Percentiles rank a stretch among this genome's conserved stretches.
Conservation (phyloP, 2,329 filamentous ascomycete species). For the Xylariaceae sp. region DNA sequence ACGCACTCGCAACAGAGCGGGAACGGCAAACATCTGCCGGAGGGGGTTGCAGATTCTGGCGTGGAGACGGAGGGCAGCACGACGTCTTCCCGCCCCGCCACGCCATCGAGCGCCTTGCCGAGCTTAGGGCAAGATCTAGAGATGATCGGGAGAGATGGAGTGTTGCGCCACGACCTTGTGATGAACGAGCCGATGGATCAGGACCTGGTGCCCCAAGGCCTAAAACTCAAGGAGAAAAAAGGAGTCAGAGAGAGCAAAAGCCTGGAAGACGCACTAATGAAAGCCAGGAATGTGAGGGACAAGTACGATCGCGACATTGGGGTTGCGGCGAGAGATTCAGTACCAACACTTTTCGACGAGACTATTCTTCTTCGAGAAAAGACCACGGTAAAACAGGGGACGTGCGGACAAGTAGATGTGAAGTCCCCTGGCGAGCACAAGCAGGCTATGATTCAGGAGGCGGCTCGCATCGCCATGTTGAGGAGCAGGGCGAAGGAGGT, state of each 20-base stretch:
- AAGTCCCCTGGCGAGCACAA: constrained; percentile 8
- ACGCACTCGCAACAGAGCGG: not conserved
- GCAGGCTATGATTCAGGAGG: constrained; percentile 24
- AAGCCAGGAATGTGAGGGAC: not conserved
- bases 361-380: not conserved
- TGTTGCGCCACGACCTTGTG: constrained; percentile 17
- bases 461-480: constrained; percentile 26
- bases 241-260: not conserved
- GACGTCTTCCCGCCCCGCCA: constrained; percentile 26
- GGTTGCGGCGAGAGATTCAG: not conserved
- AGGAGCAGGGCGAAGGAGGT: constrained; percentile 22
- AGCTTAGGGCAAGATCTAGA: constrained; percentile 22
- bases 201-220: not conserved
- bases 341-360: not conserved
- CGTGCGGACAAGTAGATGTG: not conserved
- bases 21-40: not conserved
- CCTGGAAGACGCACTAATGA: not conserved
- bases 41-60: not conserved
- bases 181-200: not conserved
- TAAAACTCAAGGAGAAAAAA: too few relatives aligned
- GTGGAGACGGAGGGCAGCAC: constrained; percentile 8
- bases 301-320: not conserved
- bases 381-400: not conserved
- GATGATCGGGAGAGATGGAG: constrained; percentile 27
- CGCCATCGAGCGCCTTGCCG: constrained; percentile 27